Evolutionary conservation across 495 filamentous ascomycete species (phyloP), one percentile per base, ranked within the genome.

Genomic region (Terfezia claveryi): DNA sequence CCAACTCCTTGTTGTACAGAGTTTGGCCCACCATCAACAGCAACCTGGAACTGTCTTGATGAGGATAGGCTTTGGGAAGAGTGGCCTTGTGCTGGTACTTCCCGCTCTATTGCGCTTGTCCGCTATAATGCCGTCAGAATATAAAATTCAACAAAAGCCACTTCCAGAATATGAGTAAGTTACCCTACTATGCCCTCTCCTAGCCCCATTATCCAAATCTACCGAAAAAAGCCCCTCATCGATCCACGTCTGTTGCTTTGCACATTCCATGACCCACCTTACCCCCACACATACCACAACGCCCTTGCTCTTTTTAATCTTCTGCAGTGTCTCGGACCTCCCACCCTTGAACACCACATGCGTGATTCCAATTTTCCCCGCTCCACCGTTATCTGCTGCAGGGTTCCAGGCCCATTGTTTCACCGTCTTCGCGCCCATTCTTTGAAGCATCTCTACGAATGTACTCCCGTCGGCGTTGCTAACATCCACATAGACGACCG

Each of bases 341-440:
- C 91, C 91, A 68, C 94, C 91, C 63, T 95, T 95, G 69, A 83
- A 98, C 1, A 98, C 79, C 1, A 98, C 84, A 62, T 98, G 91
- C 5, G 91, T 98, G 63, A 95, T 87, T 3, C 84, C 85, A 37
- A 92, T 72, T 64, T 80, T 85, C 10, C 67, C 59, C 16, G 67
- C 66, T 27, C 56, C 70, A n/a, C 58, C 53, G 17, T 56, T 51
- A 23, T 69, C 61, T 7, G 65, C 59, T 9, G 70, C 64, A 9
- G 81, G 81, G 57, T 86, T 91, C 86, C 86, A 93, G 11, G 74
- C 74, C 91, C 91, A 98, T 23, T 72, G 74, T 68, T 82, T 84
- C 12, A 92, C 76, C 59, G 83, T 87, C 36, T 79, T 77, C 16
- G 88, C 91, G 10, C 91, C 91, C 76, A 98, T 85, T 54, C 83